These are phyloP conservation scores for Aphanomyces invadans DNA, from an alignment of 352 stramenopile species.

Conservation along the genomic window DNA sequence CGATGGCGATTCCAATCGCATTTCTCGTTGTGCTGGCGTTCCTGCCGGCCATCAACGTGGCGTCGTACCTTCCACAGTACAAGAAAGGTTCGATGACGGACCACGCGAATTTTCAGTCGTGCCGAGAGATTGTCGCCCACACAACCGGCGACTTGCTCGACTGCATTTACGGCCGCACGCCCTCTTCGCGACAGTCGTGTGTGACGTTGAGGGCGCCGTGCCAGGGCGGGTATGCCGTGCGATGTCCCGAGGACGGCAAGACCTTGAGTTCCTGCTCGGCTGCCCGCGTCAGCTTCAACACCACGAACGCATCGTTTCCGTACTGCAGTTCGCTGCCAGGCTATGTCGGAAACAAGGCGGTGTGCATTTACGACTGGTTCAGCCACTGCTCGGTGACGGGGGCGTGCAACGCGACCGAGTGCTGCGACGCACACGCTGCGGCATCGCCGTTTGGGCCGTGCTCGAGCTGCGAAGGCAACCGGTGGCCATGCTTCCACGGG, in stretches of 20 bases:
- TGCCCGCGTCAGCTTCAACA: neutral
- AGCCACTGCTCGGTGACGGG: constrained; percentile 39
- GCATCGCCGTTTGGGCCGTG: constrained; percentile 37
- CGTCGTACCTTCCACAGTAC: constrained; percentile 30
- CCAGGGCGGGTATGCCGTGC: constrained; percentile 9
- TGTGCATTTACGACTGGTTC: constrained; percentile 25
- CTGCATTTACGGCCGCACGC: neutral
- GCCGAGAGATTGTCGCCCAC: neutral
- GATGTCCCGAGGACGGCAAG: neutral
- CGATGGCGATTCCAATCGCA: constrained; percentile 50
- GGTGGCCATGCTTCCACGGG: constrained; percentile 22
- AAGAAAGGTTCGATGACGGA: neutral
- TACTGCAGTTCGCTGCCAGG: neutral
- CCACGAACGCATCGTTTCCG: neutral
- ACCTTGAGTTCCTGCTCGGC: neutral
- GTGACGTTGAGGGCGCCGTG: neutral
- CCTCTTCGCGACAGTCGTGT: neutral
- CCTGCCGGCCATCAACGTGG: constrained; percentile 45
- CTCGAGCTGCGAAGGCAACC: constrained; percentile 9
- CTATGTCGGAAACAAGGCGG: neutral
- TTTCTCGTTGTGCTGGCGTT: constrained; percentile 45
- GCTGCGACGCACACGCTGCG: constrained; percentile 33
- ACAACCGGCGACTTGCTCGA: neutral
- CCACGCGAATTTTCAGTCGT: neutral
- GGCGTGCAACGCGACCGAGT: constrained; percentile 32